A percentile compares a stretch with the other conserved stretches of the same genome.
phyloP scores from a whole-genome alignment of 352 stramenopile genomes.

The Halophytophthora batemanensis region DNA sequence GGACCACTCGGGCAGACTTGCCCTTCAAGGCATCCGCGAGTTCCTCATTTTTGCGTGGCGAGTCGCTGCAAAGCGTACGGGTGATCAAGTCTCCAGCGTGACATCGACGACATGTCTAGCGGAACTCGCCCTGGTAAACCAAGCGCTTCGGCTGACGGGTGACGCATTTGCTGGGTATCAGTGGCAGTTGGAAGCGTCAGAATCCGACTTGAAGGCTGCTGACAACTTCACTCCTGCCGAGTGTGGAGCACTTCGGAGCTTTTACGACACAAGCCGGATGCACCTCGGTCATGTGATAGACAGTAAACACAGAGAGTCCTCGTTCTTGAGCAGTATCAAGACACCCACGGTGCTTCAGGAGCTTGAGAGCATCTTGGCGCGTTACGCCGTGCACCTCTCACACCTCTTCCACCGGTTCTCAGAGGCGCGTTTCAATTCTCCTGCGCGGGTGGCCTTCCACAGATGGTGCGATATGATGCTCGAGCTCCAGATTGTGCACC shows the following conservation, averaged over 20 bases:
- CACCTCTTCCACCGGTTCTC: constrained; percentile 47
- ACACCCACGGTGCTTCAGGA: constrained; percentile 8
- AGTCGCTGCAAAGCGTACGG: constrained; percentile 30
- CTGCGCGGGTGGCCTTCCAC: constrained; percentile 24
- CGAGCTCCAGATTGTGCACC: constrained; percentile 29
- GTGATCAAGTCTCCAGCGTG: neutral
- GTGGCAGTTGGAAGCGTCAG: neutral
- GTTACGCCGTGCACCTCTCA: constrained; percentile 36
- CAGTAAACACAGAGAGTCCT: neutral
- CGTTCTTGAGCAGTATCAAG: neutral
- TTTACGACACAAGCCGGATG: constrained; percentile 26
- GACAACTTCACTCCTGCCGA: neutral
- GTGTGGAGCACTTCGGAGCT: constrained; percentile 14
- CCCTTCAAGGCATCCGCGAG: constrained; percentile 32
- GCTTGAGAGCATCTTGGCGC: constrained; percentile 34
- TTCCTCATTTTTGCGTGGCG: constrained; percentile 45
- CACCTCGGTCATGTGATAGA: constrained; percentile 3
- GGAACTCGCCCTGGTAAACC: constrained; percentile 42
- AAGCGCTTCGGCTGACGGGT: constrained; percentile 22
- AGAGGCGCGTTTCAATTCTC: constrained; percentile 21
- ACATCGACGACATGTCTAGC: constrained; percentile 29
- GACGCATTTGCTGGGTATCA: constrained; percentile 21
- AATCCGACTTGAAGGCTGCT: neutral
- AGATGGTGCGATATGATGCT: constrained; percentile 33
- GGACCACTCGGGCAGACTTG: neutral